A percentile compares a stretch with the other conserved stretches of the same genome.
Evolutionary conservation across 495 filamentous ascomycete species (phyloP).

Genomic region (Elasticomyces elasticus): DNA sequence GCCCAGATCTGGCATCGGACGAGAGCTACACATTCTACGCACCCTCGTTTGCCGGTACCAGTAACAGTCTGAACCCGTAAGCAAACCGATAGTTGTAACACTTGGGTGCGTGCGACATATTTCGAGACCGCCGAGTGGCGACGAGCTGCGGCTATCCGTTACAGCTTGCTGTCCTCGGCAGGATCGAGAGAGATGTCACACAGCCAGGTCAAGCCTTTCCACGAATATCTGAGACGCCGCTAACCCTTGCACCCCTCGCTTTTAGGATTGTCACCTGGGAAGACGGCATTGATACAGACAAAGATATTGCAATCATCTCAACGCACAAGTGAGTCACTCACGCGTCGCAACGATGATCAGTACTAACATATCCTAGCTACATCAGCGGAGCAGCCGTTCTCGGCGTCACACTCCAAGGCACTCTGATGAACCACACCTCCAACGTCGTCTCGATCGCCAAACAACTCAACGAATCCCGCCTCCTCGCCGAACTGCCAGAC

Average conservation of each 20-base stretch:
- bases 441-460: conserved; percentile 41
- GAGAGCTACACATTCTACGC: conserved; percentile 45
- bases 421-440: conserved; percentile 56
- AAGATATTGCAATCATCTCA: conserved; percentile 47
- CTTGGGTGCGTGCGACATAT: too few relatives aligned
- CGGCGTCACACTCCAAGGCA: conserved; percentile 54
- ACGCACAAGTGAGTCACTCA: conserved; percentile 49
- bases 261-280: conserved; percentile 41
- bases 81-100: too few relatives aligned
- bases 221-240: too few relatives aligned
- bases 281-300: conserved; percentile 41
- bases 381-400: conserved; percentile 52
- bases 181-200: too few relatives aligned
- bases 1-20: conserved; percentile 40
- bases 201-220: too few relatives aligned
- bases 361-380: conserved; percentile 40
- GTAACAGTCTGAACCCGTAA: conserved; percentile 45
- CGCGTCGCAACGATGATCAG: neutral
- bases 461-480: conserved; percentile 39
- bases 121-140: too few relatives aligned
- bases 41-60: conserved; percentile 50
- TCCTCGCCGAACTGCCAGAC: conserved; percentile 26
- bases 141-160: too few relatives aligned
- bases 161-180: too few relatives aligned
- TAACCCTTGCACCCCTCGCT: too few relatives aligned